phyloP scores from a whole-genome alignment of 371 early-diverging fungal genomes.

The Rhizomucor pusillus region DNA sequence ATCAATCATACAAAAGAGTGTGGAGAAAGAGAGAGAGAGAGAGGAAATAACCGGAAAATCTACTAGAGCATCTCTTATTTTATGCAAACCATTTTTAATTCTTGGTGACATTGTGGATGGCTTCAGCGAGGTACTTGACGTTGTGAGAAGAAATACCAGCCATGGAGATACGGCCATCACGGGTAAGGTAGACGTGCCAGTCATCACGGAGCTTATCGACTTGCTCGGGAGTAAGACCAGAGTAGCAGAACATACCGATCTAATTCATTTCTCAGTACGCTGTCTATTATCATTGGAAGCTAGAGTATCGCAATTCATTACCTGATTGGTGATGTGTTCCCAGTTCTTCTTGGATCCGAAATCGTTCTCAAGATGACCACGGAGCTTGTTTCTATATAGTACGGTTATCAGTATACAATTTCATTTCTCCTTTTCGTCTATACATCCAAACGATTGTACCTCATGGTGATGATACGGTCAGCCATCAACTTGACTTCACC shows the following conservation, averaged over 20 bases:
- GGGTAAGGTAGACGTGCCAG: constrained; percentile 93
- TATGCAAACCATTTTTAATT: constrained; percentile 15
- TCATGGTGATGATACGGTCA: constrained; percentile 96
- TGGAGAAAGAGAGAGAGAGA: too few relatives aligned
- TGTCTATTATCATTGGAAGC: too few relatives aligned
- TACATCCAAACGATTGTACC: constrained; percentile 23
- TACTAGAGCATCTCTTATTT: too few relatives aligned
- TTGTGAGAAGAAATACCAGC: constrained; percentile 93
- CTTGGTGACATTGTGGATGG: constrained; percentile 94
- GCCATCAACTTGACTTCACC: constrained; percentile 96
- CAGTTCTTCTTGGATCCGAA: constrained; percentile 80
- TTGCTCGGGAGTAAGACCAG: constrained; percentile 91
- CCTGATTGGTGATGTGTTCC: constrained; percentile 94
- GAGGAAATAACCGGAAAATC: too few relatives aligned
- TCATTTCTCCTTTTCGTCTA: not conserved
- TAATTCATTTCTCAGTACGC: constrained; percentile 6
- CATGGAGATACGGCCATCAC: constrained; percentile 96
- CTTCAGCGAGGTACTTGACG: constrained; percentile 94
- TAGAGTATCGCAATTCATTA: constrained; percentile 4
- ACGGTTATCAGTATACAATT: not conserved
- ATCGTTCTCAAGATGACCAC: constrained; percentile 77
- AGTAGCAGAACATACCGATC: constrained; percentile 99
- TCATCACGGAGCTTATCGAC: constrained; percentile 84
- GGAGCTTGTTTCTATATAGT: constrained; percentile 55
- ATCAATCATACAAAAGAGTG: too few relatives aligned